Evolutionary conservation across 2,329 filamentous ascomycete genomes (phyloP).

Genomic region (Tricladium varicosporioides): DNA sequence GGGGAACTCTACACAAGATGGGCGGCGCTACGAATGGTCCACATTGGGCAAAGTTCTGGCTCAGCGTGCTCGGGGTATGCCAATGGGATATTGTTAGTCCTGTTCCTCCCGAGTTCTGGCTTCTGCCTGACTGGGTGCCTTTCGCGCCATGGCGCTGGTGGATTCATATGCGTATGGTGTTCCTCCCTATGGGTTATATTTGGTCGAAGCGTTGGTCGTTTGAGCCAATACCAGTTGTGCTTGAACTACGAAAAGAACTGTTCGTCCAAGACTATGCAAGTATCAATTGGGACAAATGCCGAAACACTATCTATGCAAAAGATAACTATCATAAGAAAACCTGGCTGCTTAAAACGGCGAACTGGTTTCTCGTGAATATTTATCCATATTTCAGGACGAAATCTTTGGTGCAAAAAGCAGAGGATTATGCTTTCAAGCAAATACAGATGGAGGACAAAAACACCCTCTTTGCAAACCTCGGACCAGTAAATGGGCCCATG

Average conservation of each 20-base stretch:
- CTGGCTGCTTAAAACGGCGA: slow-evolving; percentile 74
- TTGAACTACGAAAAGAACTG: slow-evolving; percentile 73
- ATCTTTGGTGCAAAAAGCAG: slow-evolving; percentile 65
- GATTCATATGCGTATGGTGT: slow-evolving; percentile 98
- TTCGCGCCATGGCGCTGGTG: slow-evolving; percentile 94
- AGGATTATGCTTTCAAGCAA: slow-evolving; percentile 78
- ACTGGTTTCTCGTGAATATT: slow-evolving; percentile 75
- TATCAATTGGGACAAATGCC: slow-evolving; percentile 74
- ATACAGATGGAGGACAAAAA: slow-evolving; percentile 92
- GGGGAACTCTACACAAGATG: slow-evolving; percentile 76
- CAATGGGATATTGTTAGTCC: slow-evolving; percentile 94
- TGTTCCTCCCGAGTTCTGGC: slow-evolving; percentile 89
- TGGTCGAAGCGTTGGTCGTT: slow-evolving; percentile 81
- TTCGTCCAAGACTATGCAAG: slow-evolving; percentile 75
- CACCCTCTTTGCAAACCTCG: slow-evolving; percentile 81
- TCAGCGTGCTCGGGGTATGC: slow-evolving; percentile 78
- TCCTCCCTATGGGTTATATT: slow-evolving; percentile 85
- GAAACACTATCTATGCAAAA: slow-evolving; percentile 74
- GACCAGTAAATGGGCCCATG: slow-evolving; percentile 87
- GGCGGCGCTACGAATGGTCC: slow-evolving; percentile 82
- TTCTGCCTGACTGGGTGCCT: slow-evolving; percentile 87
- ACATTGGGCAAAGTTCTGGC: slow-evolving; percentile 98
- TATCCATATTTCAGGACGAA: slow-evolving; percentile 74
- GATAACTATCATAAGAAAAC: slow-evolving; percentile 96
- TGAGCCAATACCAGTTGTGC: slow-evolving; percentile 71